Percentiles rank a stretch among this genome's conserved stretches.
These are phyloP conservation scores for Euclidium syriacum DNA, from an alignment of 345 rosid genomes.

Conservation along the genomic window DNA sequence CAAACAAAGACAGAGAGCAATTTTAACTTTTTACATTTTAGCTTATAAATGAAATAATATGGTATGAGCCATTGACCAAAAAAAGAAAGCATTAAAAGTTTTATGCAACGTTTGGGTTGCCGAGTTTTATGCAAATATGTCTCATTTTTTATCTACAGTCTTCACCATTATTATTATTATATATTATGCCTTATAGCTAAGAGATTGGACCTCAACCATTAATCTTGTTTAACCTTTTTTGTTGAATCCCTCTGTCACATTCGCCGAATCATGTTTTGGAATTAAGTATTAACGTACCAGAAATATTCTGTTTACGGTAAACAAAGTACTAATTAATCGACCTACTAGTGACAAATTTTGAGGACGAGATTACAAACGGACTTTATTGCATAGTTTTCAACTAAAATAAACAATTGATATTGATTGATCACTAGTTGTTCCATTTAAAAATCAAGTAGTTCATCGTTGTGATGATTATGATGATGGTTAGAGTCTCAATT, in stretches of 20 bases:
- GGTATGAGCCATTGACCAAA: too few species aligned
- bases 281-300: slow-evolving; percentile 4
- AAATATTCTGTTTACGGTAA: not conserved
- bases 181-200: not conserved
- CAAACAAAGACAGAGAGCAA: too few species aligned
- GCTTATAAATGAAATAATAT: too few species aligned
- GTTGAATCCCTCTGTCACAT: slow-evolving; percentile 9
- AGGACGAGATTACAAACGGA: slow-evolving; percentile 6
- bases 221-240: slow-evolving; percentile 10
- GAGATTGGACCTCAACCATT: slow-evolving; percentile 2
- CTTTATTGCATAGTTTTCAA: too few species aligned
- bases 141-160: not conserved
- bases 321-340: not conserved
- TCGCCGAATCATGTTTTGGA: slow-evolving; percentile 25
- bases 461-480: not conserved
- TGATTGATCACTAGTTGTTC: not conserved
- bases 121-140: slow-evolving; percentile 18
- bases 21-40: too few species aligned
- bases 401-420: too few species aligned
- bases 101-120: too few species aligned
- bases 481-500: too few species aligned
- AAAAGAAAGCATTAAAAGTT: too few species aligned
- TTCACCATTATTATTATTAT: not conserved
- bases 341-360: not conserved
- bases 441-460: not conserved